Percentiles rank a stretch among this genome's conserved stretches.
Conservation (phyloP, 495 filamentous ascomycete genomes). For the Penicillium malachiteum region DNA sequence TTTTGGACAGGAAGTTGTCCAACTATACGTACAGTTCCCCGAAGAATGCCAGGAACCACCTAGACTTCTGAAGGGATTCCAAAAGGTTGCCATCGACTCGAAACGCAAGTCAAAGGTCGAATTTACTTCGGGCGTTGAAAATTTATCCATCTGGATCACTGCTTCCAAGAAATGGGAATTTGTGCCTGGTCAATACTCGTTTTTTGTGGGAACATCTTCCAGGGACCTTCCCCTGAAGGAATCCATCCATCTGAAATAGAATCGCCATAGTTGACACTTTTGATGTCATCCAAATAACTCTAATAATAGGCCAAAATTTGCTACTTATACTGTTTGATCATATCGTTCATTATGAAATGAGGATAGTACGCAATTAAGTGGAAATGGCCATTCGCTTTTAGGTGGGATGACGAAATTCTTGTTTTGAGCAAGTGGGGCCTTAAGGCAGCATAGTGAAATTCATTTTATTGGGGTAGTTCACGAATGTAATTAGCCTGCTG, state of each 20-base stretch:
- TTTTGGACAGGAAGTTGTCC: slow-evolving; percentile 56
- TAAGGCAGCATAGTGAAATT: slow-evolving; percentile 3
- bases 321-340: neutral
- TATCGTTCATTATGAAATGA: slow-evolving; percentile 3
- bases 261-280: neutral
- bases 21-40: slow-evolving; percentile 66
- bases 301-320: slow-evolving; percentile 1
- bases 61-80: slow-evolving; percentile 58
- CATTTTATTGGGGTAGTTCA: slow-evolving; percentile 6
- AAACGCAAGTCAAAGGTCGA: slow-evolving; percentile 40
- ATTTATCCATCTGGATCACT: slow-evolving; percentile 66
- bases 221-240: slow-evolving; percentile 18
- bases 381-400: slow-evolving; percentile 1
- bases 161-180: slow-evolving; percentile 64
- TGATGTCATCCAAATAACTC: neutral
- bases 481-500: no score
- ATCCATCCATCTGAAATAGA: neutral
- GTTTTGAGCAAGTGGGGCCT: slow-evolving; percentile 3
- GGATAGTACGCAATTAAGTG: slow-evolving; percentile 1
- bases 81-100: slow-evolving; percentile 50
- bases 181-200: slow-evolving; percentile 33
- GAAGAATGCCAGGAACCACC: slow-evolving; percentile 18
- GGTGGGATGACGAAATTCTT: slow-evolving; percentile 2
- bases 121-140: slow-evolving; percentile 58
- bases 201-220: slow-evolving; percentile 61